These are phyloP conservation scores for Colletotrichum camelliae DNA, from an alignment of 2,329 filamentous ascomycete species.

Conservation along the genomic window DNA sequence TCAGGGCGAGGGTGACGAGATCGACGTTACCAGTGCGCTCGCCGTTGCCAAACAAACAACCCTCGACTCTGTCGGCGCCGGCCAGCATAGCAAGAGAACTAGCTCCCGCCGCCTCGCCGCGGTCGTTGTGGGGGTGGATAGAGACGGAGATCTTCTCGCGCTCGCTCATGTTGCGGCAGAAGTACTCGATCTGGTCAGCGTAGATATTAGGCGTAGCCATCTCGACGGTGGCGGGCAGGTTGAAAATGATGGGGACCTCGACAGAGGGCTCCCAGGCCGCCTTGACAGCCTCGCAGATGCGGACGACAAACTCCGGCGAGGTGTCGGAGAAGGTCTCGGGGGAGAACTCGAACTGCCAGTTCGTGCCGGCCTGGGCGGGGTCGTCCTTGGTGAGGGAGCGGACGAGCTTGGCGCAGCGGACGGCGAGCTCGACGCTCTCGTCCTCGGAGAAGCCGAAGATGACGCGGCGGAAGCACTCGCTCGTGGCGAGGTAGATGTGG, in stretches of 20 bases:
- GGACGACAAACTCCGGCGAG: slow-evolving; percentile 79
- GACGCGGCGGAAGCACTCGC: slow-evolving; percentile 90
- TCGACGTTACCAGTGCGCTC: slow-evolving; percentile 97
- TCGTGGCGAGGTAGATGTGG: slow-evolving; percentile 95
- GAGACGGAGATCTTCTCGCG: slow-evolving; percentile 88
- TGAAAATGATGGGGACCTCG: slow-evolving; percentile 85
- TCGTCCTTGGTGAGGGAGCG: slow-evolving; percentile 88
- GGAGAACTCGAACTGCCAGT: slow-evolving; percentile 84
- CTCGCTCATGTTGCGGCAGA: slow-evolving; percentile 84
- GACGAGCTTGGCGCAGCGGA: slow-evolving; percentile 85
- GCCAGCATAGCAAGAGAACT: slow-evolving; percentile 45
- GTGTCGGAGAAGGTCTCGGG: slow-evolving; percentile 93
- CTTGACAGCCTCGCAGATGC: slow-evolving; percentile 93
- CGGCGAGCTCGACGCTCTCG: slow-evolving; percentile 80
- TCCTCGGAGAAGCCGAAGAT: slow-evolving; percentile 89
- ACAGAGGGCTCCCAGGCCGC: slow-evolving; percentile 79
- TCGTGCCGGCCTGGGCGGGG: slow-evolving; percentile 59
- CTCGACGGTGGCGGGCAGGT: slow-evolving; percentile 95
- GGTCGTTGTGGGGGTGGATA: slow-evolving; percentile 93
- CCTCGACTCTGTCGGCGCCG: slow-evolving; percentile 91
- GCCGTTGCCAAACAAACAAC: slow-evolving; percentile 92
- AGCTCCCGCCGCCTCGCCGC: slow-evolving; percentile 53
- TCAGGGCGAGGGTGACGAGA: slow-evolving; percentile 88
- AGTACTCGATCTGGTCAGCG: slow-evolving; percentile 96
- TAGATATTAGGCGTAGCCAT: slow-evolving; percentile 95